phyloP scores from a whole-genome alignment of 768 basidiomycete species.

The Boletellus sp. region DNA sequence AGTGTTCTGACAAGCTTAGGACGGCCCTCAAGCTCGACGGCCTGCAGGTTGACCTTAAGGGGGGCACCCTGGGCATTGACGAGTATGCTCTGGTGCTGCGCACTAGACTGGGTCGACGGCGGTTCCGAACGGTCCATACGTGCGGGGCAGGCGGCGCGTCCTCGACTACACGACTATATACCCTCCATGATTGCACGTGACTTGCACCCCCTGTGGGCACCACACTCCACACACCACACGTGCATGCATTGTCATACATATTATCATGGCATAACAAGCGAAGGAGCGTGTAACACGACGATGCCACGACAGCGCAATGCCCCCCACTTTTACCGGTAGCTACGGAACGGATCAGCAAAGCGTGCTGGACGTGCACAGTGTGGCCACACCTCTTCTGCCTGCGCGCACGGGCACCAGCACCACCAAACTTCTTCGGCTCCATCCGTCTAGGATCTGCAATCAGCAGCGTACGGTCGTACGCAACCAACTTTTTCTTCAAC shows the following conservation, averaged over 20 bases:
- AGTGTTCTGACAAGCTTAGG: conserved; percentile 50
- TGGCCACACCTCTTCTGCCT: conserved; percentile 84
- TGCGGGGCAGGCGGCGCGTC: not conserved
- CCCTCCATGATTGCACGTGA: conserved; percentile 11
- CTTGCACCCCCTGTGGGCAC: not conserved
- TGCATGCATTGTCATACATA: conserved; percentile 17
- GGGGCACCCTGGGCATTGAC: conserved; percentile 38
- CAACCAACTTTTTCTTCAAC: conserved; percentile 95
- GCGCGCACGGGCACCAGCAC: conserved; percentile 95
- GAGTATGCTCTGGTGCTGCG: conserved; percentile 33
- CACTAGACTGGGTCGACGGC: conserved; percentile 10
- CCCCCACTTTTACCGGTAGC: conserved; percentile 67
- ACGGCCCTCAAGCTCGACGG: conserved; percentile 46
- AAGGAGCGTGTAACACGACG: conserved; percentile 44
- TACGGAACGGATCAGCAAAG: conserved; percentile 31
- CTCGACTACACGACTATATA: not conserved
- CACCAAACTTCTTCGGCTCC: conserved; percentile 99
- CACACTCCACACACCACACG: no score
- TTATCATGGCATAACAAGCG: conserved; percentile 34
- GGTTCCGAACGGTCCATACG: conserved; percentile 20
- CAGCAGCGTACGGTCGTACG: conserved; percentile 88
- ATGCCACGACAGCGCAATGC: conserved; percentile 35
- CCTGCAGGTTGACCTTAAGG: conserved; percentile 55
- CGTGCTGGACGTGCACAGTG: not conserved
- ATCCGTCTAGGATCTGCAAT: conserved; percentile 95